phyloP scores from a whole-genome alignment of 1,284 basidiomycete species.

The Cutaneotrichosporon cavernicola region DNA sequence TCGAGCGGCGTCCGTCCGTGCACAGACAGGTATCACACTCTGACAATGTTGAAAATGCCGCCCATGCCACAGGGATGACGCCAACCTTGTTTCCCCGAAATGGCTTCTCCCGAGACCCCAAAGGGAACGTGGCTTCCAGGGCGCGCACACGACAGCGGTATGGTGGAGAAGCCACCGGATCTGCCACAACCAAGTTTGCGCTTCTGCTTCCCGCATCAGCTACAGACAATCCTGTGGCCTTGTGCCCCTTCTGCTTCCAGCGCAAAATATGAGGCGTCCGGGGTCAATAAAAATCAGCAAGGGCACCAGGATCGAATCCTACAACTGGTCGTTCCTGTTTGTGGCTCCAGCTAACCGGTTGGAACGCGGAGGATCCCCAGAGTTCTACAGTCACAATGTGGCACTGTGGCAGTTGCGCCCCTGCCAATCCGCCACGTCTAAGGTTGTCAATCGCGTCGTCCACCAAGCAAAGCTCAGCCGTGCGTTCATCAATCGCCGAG shows the following conservation, averaged over 20 bases:
- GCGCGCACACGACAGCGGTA: not conserved
- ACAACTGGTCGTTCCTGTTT: not conserved
- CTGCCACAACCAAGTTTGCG: not conserved
- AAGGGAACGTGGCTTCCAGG: not conserved
- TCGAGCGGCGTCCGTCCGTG: not conserved
- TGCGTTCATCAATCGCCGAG: not conserved
- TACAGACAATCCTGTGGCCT: not conserved
- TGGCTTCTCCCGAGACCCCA: not conserved
- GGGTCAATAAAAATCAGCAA: not conserved
- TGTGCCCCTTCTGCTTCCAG: not conserved
- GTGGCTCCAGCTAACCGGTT: not conserved
- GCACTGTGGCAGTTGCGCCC: not conserved
- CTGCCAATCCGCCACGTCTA: not conserved
- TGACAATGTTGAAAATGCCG: not conserved
- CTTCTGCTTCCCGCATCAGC: not conserved
- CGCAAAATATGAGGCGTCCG: not conserved
- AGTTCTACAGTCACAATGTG: not conserved
- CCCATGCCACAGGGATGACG: slow-evolving; percentile 3
- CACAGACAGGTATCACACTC: not conserved
- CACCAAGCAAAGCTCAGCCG: not conserved
- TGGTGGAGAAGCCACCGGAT: no score
- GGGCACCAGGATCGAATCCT: not conserved
- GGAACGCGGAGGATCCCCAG: not conserved
- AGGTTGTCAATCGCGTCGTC: not conserved
- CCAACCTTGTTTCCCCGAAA: not conserved